Conservation (phyloP, 2,329 filamentous ascomycete species). For the Monosporascus sp. region DNA sequence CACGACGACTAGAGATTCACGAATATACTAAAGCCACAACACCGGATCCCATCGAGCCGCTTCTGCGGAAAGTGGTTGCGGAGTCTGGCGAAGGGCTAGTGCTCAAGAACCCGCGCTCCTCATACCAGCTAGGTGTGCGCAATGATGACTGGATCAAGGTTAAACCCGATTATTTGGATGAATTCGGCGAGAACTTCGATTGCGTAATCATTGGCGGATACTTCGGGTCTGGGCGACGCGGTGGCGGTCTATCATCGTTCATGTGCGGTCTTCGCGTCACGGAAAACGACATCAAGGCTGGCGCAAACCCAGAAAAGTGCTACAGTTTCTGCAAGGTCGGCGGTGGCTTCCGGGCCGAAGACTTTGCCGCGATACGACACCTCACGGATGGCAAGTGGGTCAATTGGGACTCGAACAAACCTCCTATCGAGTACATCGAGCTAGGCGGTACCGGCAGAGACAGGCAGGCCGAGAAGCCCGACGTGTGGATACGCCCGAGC, state of each 20-base stretch:
- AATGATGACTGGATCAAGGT: conserved; percentile 98
- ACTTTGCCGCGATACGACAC: conserved; percentile 79
- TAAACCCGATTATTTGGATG: conserved; percentile 96
- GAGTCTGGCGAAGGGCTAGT: conserved; percentile 87
- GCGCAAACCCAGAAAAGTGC: conserved; percentile 65
- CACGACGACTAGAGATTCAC: conserved; percentile 80
- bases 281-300: conserved; percentile 56
- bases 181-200: conserved; percentile 90
- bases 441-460: conserved; percentile 76
- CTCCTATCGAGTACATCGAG: conserved; percentile 73
- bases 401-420: conserved; percentile 72
- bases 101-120: conserved; percentile 84
- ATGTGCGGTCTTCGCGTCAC: conserved; percentile 81
- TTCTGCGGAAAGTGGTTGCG: conserved; percentile 76
- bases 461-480: conserved; percentile 70
- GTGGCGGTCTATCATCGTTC: conserved; percentile 78
- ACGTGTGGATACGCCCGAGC: conserved; percentile 86
- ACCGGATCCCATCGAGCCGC: conserved; percentile 69
- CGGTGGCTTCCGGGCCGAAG: conserved; percentile 80
- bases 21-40: conserved; percentile 60
- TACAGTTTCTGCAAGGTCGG: conserved; percentile 98
- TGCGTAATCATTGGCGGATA: conserved; percentile 88
- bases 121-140: conserved; percentile 81
- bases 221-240: conserved; percentile 80
- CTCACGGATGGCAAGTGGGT: conserved; percentile 88